phyloP scores from a whole-genome alignment of 345 rosid genomes.

The Euclidium syriacum region DNA sequence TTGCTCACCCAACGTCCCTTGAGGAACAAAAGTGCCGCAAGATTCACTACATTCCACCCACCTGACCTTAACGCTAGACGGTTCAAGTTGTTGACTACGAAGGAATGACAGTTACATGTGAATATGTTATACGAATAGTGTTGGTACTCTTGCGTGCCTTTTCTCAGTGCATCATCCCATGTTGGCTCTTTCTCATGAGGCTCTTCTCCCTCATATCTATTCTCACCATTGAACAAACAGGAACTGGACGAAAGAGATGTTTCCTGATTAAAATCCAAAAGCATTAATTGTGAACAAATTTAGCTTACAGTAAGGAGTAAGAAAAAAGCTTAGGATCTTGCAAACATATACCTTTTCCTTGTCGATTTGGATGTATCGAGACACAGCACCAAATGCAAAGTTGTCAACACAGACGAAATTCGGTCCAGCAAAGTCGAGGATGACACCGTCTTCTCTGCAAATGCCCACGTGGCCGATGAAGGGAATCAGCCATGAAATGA shows the following conservation, averaged over 20 bases:
- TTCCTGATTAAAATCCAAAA: slow-evolving; percentile 30
- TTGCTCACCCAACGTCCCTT: slow-evolving; percentile 80
- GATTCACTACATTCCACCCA: slow-evolving; percentile 88
- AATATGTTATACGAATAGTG: slow-evolving; percentile 73
- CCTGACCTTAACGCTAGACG: slow-evolving; percentile 62
- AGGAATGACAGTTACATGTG: slow-evolving; percentile 96
- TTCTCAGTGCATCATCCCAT: slow-evolving; percentile 74
- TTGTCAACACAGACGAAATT: slow-evolving; percentile 84
- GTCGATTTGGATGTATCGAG: slow-evolving; percentile 74
- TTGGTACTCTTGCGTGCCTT: slow-evolving; percentile 78
- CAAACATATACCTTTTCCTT: slow-evolving; percentile 56
- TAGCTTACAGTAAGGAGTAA: background rate
- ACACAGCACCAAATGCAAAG: slow-evolving; percentile 72
- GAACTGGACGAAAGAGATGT: slow-evolving; percentile 34
- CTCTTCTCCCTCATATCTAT: slow-evolving; percentile 23
- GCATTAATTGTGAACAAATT: background rate
- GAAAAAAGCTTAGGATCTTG: background rate
- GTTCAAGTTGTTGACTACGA: slow-evolving; percentile 87
- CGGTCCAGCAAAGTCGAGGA: slow-evolving; percentile 92
- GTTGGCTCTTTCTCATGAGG: slow-evolving; percentile 35
- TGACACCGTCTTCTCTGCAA: slow-evolving; percentile 89
- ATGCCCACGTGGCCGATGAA: slow-evolving; percentile 85
- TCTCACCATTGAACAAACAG: slow-evolving; percentile 31
- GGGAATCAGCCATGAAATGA: slow-evolving; percentile 83
- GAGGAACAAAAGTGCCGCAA: slow-evolving; percentile 60